Base-by-base conservation (phyloP, 768 basidiomycete genomes). In the Jaapia argillacea region DNA sequence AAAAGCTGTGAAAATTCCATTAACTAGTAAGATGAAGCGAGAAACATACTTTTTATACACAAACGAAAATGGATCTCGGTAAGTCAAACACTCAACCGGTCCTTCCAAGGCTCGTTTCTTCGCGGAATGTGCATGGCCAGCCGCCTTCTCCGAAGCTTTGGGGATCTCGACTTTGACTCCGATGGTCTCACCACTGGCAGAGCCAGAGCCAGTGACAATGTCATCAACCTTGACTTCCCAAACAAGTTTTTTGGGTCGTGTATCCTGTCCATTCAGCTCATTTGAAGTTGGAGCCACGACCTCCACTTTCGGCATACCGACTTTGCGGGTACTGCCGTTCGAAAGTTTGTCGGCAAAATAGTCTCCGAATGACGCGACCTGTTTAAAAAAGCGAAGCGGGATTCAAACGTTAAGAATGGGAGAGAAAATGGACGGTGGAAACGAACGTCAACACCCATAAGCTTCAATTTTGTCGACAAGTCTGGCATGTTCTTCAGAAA, bases 291-390 rank as follows among this genome's bases (percentile, higher is more conserved):
- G 31, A 16, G 31, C 16, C 31, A 33, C 16, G 16, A 16, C 16
- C 10, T 38, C 20, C 10, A 21, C 37, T 7, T 45, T 43, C 41
- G 40, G 40, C 6, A 24, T 12, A 14, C n/a, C n/a, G n/a, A n/a
- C n/a, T n/a, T n/a, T n/a, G n/a, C n/a, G n/a, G n/a, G n/a, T n/a
- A n/a, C n/a, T n/a, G n/a, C n/a, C n/a, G n/a, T n/a, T n/a, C n/a
- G n/a, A n/a, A n/a, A n/a, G 62, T 43, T 67, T 68, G 52, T 85
- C 81, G 0, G 77, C 75, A 46, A 84, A 83, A 58, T 69, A 84
- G 57, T 85, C 81, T 10, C 84, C 84, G 49, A 83, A 84, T 18
- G 73, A 78, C 14, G 81, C 81, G 6, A 83, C 70, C 69, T 68
- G 38, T n/a, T n/a, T n/a, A n/a, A n/a, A n/a, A n/a, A n/a, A n/a